A percentile compares a stretch with the other conserved stretches of the same genome.
phyloP scores from a whole-genome alignment of 805 yeast genomes.

The Pichia exigua region DNA sequence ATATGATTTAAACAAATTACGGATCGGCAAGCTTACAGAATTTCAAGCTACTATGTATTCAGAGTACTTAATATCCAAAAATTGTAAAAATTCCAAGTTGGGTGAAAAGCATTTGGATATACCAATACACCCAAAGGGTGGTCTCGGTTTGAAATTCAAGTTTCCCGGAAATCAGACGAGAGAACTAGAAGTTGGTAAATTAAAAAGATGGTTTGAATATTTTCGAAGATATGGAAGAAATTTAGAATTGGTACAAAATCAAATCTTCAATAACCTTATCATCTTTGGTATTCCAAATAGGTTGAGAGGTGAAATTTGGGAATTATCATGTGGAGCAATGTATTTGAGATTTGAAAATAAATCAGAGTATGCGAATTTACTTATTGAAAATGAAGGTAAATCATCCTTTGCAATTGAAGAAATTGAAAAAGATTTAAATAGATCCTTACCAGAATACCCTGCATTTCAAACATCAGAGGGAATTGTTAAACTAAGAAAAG shows the following conservation, averaged over 20 bases:
- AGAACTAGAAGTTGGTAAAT: constrained; percentile 39
- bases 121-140: constrained; percentile 62
- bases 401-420: constrained; percentile 86
- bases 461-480: constrained; percentile 89
- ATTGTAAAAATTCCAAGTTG: constrained; percentile 30
- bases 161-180: constrained; percentile 93
- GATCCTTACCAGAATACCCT: constrained; percentile 92
- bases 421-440: constrained; percentile 88
- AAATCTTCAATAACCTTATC: constrained; percentile 71
- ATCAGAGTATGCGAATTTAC: constrained; percentile 49
- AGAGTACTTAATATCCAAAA: constrained; percentile 66
- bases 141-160: constrained; percentile 75
- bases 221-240: constrained; percentile 80
- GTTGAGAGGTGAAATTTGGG: constrained; percentile 95
- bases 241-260: constrained; percentile 64
- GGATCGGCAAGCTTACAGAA: constrained; percentile 55
- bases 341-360: constrained; percentile 57
- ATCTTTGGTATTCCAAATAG: constrained; percentile 93
- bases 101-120: constrained; percentile 29
- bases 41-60: constrained; percentile 74
- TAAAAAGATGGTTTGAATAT: constrained; percentile 91
- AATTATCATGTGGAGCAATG: constrained; percentile 79
- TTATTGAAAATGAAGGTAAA: constrained; percentile 54
- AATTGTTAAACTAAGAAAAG: constrained; percentile 74
- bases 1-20: constrained; percentile 40